phyloP scores from a whole-genome alignment of 139 green algal species.

The Chlamydomonas asymmetrica region DNA sequence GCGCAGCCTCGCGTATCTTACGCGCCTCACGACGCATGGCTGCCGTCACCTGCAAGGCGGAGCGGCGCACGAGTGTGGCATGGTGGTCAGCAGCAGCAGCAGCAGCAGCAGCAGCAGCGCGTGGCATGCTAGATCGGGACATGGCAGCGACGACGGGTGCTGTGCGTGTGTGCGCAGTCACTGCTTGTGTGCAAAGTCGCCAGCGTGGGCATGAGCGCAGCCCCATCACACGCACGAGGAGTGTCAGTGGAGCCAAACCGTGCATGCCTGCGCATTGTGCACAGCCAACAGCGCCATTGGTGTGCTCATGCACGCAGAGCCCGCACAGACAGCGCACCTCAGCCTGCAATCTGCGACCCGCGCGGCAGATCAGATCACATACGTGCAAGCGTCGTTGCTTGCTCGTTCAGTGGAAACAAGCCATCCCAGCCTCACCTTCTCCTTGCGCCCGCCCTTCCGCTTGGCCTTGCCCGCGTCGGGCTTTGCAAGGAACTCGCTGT shows the following conservation, averaged over 20 bases:
- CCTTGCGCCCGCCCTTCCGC: slow-evolving; percentile 30
- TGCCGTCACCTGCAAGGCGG: slow-evolving; percentile 49
- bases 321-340: background rate
- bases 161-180: background rate
- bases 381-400: background rate
- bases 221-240: background rate
- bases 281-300: background rate
- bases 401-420: too few species aligned
- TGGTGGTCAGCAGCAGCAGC: too few species aligned
- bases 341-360: background rate
- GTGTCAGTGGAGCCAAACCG: background rate
- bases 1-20: slow-evolving; percentile 47
- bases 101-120: too few species aligned
- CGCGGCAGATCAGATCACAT: too few species aligned
- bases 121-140: background rate
- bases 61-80: background rate
- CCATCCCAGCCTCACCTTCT: slow-evolving; percentile 8
- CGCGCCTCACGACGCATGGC: slow-evolving; percentile 64
- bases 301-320: background rate
- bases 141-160: background rate
- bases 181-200: background rate
- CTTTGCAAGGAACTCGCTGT: slow-evolving; percentile 40
- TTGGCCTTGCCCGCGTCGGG: slow-evolving; percentile 16
- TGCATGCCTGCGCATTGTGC: background rate
- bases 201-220: background rate